phyloP scores from a whole-genome alignment of 2,329 filamentous ascomycete genomes.

The Aschersonia sp. region DNA sequence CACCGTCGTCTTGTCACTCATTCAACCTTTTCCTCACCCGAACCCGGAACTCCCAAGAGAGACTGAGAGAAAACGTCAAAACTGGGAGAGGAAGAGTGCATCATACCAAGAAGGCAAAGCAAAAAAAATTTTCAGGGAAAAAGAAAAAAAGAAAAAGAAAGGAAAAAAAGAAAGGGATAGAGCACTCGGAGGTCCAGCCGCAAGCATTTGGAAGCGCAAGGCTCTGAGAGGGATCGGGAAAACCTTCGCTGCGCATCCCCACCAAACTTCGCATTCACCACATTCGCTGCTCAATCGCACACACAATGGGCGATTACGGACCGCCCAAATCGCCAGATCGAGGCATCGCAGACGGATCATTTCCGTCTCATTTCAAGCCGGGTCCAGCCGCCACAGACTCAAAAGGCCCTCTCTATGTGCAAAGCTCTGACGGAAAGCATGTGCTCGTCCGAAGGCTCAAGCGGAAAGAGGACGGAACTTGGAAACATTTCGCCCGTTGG shows the following conservation, averaged over 20 bases:
- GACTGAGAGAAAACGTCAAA: background rate
- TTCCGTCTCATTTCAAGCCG: slow-evolving; percentile 15
- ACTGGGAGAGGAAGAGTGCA: no score
- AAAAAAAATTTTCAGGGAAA: no score
- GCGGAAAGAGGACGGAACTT: slow-evolving; percentile 46
- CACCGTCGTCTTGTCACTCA: slow-evolving; percentile 1
- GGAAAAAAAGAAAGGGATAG: background rate
- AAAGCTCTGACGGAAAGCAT: slow-evolving; percentile 33
- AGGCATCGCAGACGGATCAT: slow-evolving; percentile 8
- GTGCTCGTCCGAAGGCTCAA: slow-evolving; percentile 42
- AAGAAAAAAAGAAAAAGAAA: background rate
- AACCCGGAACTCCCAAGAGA: background rate
- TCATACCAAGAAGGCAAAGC: no score
- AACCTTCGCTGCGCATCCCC: background rate
- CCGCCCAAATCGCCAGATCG: slow-evolving; percentile 4
- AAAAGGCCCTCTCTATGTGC: slow-evolving; percentile 41
- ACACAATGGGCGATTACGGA: slow-evolving; percentile 3
- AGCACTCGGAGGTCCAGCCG: no score
- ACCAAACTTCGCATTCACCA: background rate
- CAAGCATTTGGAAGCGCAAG: background rate
- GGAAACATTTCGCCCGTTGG: slow-evolving; percentile 50
- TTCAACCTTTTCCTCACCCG: background rate
- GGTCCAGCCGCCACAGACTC: slow-evolving; percentile 5
- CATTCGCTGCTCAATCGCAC: background rate
- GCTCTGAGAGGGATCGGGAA: background rate